Evolutionary conservation across 176 grass and related monocot species (phyloP), one percentile per base, ranked within the genome.

Genomic region (Puccinellia tenuiflora): DNA sequence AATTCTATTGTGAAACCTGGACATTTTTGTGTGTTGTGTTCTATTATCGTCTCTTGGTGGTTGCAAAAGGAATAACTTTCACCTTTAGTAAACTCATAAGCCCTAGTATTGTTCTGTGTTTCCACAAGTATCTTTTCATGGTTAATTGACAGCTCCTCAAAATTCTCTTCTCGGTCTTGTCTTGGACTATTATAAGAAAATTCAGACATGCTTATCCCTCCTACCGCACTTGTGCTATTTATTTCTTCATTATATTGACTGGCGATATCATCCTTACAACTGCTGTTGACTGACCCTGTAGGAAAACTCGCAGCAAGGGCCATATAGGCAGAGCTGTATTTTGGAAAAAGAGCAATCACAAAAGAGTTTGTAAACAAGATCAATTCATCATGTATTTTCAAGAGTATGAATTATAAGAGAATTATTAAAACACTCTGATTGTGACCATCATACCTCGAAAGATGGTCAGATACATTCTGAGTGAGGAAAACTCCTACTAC

Each of bases 241-340:
- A 68, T 60, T 85, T 83, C 76, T 85, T 91, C 74, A 71, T 85
- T 82, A 14, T 60, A 73, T 61, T 85, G 76, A 63, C 66, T 70
- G 43, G 65, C 86, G 51, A 54, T 60, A 60, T 76, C 74, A 76
- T 92, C 46, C 69, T 83, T 70, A 77, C 63, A 78, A 64, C 43
- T 73, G 30, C 29, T 72, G 42, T 66, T 69, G 52, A 54, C 56
- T 86, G 85, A 30, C 53, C 16, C 33, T 78, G 65, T 28, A 64
- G 92, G 93, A 93, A 83, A 99, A 68, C 73, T 87, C 48, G 96
- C 76, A 85, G 90, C 90, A 85, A 99, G 85, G 63, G 89, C 77
- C 88, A 99, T 95, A 77, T 85, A 99, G 11, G 93, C 93, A 85
- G 93, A 99, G 85, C 96, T 99, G 68, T 79, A 74, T 73, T 87